Conservation (phyloP, 179 eudicot genomes). For the Silene vulgaris region DNA sequence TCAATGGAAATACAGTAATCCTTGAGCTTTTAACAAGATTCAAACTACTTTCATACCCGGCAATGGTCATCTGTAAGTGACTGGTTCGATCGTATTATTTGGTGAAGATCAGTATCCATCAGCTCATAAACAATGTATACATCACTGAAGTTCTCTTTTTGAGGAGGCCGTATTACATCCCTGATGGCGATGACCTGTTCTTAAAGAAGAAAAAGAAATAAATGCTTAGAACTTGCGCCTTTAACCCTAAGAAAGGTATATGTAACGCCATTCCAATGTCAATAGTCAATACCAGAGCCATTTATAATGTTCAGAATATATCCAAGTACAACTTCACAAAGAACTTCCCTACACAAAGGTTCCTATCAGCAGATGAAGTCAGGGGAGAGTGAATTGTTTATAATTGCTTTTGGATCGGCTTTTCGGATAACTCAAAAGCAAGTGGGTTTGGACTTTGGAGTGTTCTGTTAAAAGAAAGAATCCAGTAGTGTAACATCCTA, state of each 20-base stretch:
- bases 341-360: background rate
- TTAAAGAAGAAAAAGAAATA: conserved; percentile 2
- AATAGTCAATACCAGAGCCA: conserved; percentile 1
- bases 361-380: conserved; percentile 5
- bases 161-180: conserved; percentile 80
- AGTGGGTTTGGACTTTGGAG: background rate
- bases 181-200: conserved; percentile 61
- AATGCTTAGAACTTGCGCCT: background rate
- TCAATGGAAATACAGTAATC: background rate
- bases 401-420: background rate
- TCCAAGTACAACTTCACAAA: background rate
- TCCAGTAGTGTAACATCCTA: background rate
- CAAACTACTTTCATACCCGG: conserved; percentile 51
- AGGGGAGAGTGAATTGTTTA: background rate
- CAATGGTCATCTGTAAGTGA: conserved; percentile 75
- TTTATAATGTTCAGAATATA: conserved; percentile 6
- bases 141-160: conserved; percentile 69
- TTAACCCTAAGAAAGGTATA: background rate
- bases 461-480: background rate
- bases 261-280: background rate
- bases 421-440: background rate
- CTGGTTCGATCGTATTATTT: conserved; percentile 73
- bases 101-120: conserved; percentile 94
- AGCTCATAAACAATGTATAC: conserved; percentile 79
- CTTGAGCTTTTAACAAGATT: background rate